Evolutionary conservation across 148 eudicot species (phyloP).

Genomic region (Chenopodium berlandieri): DNA sequence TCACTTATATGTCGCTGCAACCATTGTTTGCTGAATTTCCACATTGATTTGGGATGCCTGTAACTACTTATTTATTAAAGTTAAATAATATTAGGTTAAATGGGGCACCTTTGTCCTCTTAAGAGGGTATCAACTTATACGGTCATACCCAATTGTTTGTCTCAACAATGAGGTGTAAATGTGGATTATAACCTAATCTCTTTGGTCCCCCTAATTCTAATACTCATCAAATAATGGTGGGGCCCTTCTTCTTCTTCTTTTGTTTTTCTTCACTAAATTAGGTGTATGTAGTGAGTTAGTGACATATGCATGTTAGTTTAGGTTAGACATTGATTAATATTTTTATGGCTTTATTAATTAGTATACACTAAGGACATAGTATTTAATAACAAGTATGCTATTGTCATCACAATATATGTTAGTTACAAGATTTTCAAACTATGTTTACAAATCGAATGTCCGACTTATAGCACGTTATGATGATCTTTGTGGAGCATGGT

Average conservation of each 20-base stretch:
- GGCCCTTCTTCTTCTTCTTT: neutral
- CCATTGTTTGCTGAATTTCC: no score
- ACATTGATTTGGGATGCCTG: no score
- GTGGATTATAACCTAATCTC: conserved; percentile 28
- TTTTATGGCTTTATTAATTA: neutral
- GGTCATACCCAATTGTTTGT: conserved; percentile 27
- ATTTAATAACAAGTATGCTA: neutral
- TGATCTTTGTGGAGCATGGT: neutral
- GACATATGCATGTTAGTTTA: conserved; percentile 25
- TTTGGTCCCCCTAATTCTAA: neutral
- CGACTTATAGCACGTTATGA: neutral
- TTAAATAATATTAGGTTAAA: neutral
- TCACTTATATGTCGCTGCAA: no score
- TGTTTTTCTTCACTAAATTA: no score
- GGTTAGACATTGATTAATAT: conserved; percentile 9
- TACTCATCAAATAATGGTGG: neutral
- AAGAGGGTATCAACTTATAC: conserved; percentile 4
- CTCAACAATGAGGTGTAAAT: conserved; percentile 25
- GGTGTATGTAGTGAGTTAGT: neutral
- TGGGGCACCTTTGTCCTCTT: conserved; percentile 24
- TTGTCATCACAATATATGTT: neutral
- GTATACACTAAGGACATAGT: no score
- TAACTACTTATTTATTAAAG: neutral
- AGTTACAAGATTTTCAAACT: no score
- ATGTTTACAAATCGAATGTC: neutral